phyloP scores from a whole-genome alignment of 495 filamentous ascomycete species.

The Cudoniella acicularis region DNA sequence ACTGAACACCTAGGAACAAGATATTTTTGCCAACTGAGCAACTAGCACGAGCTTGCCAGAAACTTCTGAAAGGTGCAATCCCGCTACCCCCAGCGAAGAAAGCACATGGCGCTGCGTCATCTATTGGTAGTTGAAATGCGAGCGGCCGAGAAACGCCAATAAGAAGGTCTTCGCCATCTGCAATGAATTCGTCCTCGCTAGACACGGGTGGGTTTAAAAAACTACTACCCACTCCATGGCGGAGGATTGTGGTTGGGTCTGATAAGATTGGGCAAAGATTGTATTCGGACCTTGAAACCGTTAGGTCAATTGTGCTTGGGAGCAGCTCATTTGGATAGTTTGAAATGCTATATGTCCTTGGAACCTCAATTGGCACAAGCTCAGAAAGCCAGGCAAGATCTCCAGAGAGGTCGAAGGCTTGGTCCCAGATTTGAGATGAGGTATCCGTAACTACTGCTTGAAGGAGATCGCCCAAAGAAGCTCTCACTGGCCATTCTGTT shows the following conservation, averaged over 20 bases:
- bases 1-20: slow-evolving; percentile 33
- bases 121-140: slow-evolving; percentile 31
- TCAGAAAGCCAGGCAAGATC: slow-evolving; percentile 32
- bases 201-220: slow-evolving; percentile 29
- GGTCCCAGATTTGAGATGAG: slow-evolving; percentile 26
- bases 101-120: slow-evolving; percentile 26
- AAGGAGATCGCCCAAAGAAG: slow-evolving; percentile 29
- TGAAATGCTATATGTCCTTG: slow-evolving; percentile 33
- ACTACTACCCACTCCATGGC: slow-evolving; percentile 30
- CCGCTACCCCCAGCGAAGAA: slow-evolving; percentile 35
- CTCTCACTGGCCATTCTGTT: slow-evolving; percentile 31
- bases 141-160: slow-evolving; percentile 34
- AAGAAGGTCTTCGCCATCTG: slow-evolving; percentile 18
- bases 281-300: slow-evolving; percentile 29
- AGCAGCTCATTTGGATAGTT: slow-evolving; percentile 28
- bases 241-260: slow-evolving; percentile 28
- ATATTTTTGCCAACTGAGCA: slow-evolving; percentile 28
- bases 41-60: slow-evolving; percentile 27
- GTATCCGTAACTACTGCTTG: slow-evolving; percentile 26
- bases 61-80: slow-evolving; percentile 34
- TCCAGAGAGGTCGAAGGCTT: slow-evolving; percentile 27
- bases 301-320: slow-evolving; percentile 29
- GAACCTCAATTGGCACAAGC: slow-evolving; percentile 30
- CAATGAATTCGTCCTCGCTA: slow-evolving; percentile 21
- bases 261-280: slow-evolving; percentile 20